phyloP scores from a whole-genome alignment of 2,329 filamentous ascomycete genomes.

The Pyricularia sp. region DNA sequence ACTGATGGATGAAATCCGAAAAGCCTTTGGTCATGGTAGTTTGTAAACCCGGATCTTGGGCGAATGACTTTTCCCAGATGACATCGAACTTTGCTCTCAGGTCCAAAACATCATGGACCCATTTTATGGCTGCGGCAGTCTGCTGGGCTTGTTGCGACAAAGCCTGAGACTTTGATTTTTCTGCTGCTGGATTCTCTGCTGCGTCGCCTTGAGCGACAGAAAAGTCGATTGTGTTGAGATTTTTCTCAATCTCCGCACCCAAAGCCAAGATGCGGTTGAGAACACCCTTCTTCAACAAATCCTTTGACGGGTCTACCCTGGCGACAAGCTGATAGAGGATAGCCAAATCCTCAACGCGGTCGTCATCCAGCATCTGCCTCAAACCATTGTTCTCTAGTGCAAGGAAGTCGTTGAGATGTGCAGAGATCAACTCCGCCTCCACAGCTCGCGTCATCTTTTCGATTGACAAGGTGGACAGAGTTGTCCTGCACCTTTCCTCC shows the following conservation, averaged over 20 bases:
- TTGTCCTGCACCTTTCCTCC: constrained; percentile 67
- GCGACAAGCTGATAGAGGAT: constrained; percentile 69
- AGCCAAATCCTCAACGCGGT: constrained; percentile 64
- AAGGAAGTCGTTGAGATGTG: constrained; percentile 69
- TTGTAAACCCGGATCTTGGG: constrained; percentile 63
- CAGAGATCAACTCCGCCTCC: constrained; percentile 65
- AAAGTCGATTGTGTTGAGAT: constrained; percentile 42
- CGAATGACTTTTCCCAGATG: constrained; percentile 62
- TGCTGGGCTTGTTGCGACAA: constrained; percentile 56
- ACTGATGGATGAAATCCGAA: constrained; percentile 86
- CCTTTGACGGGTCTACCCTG: constrained; percentile 63
- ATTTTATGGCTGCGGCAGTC: constrained; percentile 78
- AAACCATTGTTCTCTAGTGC: constrained; percentile 75
- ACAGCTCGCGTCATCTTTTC: constrained; percentile 63
- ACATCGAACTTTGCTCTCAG: constrained; percentile 84
- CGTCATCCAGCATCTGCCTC: constrained; percentile 82
- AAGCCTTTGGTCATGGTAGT: constrained; percentile 78
- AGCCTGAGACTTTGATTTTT: constrained; percentile 30
- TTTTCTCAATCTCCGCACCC: constrained; percentile 69
- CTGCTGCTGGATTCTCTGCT: constrained; percentile 22
- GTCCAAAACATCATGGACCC: constrained; percentile 81
- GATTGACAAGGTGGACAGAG: constrained; percentile 60
- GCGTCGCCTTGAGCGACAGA: constrained; percentile 31
- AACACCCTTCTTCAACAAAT: constrained; percentile 55
- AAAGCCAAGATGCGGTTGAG: constrained; percentile 66